Evolutionary conservation across 495 filamentous ascomycete species (phyloP).

Genomic region (Annulohypoxylon moriforme): DNA sequence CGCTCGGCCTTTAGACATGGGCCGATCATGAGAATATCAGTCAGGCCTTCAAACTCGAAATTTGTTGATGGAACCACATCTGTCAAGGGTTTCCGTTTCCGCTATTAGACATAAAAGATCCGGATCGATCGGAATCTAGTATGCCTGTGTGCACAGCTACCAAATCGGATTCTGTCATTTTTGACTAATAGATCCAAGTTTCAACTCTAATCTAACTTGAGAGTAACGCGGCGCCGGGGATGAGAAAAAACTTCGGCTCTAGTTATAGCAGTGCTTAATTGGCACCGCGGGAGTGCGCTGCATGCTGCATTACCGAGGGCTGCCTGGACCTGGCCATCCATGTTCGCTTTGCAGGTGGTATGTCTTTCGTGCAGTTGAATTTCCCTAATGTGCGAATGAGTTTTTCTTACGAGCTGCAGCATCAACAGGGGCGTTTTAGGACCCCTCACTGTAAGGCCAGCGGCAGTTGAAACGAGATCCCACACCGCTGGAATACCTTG

Average conservation of each 20-base stretch:
- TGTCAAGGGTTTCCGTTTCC: slow-evolving; percentile 32
- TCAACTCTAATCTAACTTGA: slow-evolving; percentile 30
- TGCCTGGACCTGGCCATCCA: slow-evolving; percentile 42
- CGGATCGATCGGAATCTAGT: slow-evolving; percentile 47
- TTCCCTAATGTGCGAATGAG: slow-evolving; percentile 39
- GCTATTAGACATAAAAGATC: slow-evolving; percentile 37
- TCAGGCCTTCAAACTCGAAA: slow-evolving; percentile 25
- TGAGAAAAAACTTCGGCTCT: slow-evolving; percentile 3
- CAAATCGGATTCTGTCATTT: slow-evolving; percentile 42
- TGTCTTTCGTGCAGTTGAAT: slow-evolving; percentile 43
- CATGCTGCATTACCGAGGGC: slow-evolving; percentile 43
- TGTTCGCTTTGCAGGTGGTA: slow-evolving; percentile 33
- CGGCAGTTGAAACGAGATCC: slow-evolving; percentile 47
- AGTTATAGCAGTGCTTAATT: slow-evolving; percentile 19
- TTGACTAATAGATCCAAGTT: slow-evolving; percentile 36
- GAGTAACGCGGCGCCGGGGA: slow-evolving; percentile 15
- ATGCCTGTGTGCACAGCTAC: slow-evolving; percentile 24
- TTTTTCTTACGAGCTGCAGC: slow-evolving; percentile 26
- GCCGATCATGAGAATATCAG: slow-evolving; percentile 36
- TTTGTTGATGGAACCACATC: slow-evolving; percentile 15
- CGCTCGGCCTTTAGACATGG: slow-evolving; percentile 13
- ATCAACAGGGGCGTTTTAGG: slow-evolving; percentile 33
- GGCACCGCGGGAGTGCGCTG: slow-evolving; percentile 34
- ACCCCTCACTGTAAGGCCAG: slow-evolving; percentile 42
- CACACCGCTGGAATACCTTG: slow-evolving; percentile 45